Conservation (phyloP, 345 rosid species). For the Syzygium aqueum region DNA sequence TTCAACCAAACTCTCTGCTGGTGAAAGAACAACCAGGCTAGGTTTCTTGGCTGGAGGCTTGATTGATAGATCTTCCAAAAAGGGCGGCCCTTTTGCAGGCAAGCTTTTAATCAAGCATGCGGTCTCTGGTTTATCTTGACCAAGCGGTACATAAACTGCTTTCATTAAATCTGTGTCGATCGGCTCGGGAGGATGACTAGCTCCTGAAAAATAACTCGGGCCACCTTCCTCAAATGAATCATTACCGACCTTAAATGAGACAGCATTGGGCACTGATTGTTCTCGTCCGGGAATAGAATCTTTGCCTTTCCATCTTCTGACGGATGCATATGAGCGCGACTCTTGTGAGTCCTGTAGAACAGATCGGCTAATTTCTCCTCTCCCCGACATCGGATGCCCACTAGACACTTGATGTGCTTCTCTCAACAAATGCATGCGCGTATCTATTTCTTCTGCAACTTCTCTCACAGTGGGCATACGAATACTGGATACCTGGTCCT, state of each 20-base stretch:
- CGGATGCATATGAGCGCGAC: slow-evolving; percentile 23
- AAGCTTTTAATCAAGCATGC: slow-evolving; percentile 56
- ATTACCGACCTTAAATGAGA: slow-evolving; percentile 31
- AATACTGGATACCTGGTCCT: slow-evolving; percentile 30
- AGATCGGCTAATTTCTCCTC: slow-evolving; percentile 28
- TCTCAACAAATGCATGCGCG: background rate
- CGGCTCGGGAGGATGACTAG: slow-evolving; percentile 93
- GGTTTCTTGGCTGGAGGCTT: slow-evolving; percentile 52
- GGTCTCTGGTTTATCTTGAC: slow-evolving; percentile 54
- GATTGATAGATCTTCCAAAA: slow-evolving; percentile 66
- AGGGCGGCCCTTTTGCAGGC: slow-evolving; percentile 71
- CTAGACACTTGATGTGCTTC: background rate
- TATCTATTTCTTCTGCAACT: slow-evolving; percentile 3
- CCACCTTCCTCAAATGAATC: slow-evolving; percentile 66
- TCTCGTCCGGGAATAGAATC: slow-evolving; percentile 32
- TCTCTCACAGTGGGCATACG: slow-evolving; percentile 16
- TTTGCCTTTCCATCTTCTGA: slow-evolving; percentile 54
- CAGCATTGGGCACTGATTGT: slow-evolving; percentile 30
- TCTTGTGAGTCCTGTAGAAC: slow-evolving; percentile 14
- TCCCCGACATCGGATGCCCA: slow-evolving; percentile 9
- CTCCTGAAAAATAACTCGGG: slow-evolving; percentile 75
- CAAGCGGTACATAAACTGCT: slow-evolving; percentile 54
- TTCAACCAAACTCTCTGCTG: slow-evolving; percentile 60
- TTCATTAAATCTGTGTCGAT: slow-evolving; percentile 76
- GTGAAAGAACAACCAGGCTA: slow-evolving; percentile 41